These are phyloP conservation scores for Penicillium tannophilum DNA, from an alignment of 495 filamentous ascomycete species.

Conservation along the genomic window DNA sequence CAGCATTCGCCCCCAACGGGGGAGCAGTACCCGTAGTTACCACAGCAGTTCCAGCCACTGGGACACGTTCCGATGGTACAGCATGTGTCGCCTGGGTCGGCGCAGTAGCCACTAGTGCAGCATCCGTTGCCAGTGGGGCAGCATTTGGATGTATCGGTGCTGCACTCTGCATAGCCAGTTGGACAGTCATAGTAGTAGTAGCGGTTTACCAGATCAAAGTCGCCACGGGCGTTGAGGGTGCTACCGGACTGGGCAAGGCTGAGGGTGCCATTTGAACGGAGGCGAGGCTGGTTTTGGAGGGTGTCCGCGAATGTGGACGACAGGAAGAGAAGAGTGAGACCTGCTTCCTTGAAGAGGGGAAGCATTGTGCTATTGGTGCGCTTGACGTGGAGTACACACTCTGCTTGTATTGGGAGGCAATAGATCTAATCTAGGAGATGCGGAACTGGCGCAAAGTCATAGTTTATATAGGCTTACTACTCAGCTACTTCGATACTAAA, in stretches of 20 bases:
- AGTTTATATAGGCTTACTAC: too few relatives aligned
- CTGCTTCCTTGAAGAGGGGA: background rate
- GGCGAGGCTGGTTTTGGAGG: slow-evolving; percentile 6
- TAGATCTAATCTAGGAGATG: too few relatives aligned
- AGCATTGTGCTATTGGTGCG: background rate
- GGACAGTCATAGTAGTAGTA: slow-evolving; percentile 8
- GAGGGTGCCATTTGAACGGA: slow-evolving; percentile 7
- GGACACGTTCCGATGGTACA: slow-evolving; percentile 23
- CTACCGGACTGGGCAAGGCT: background rate
- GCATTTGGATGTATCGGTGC: slow-evolving; percentile 16
- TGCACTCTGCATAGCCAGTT: slow-evolving; percentile 18
- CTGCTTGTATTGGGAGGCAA: too few relatives aligned
- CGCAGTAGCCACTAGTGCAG: slow-evolving; percentile 25
- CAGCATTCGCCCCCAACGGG: slow-evolving; percentile 24
- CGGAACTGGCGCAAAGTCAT: too few relatives aligned
- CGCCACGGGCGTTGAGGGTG: slow-evolving; percentile 4
- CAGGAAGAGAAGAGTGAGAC: background rate
- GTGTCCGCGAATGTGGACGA: background rate
- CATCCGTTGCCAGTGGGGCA: slow-evolving; percentile 15
- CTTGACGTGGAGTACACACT: background rate
- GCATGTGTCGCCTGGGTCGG: slow-evolving; percentile 15
- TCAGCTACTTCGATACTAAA: background rate
- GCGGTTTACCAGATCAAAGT: slow-evolving; percentile 10
- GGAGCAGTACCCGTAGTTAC: slow-evolving; percentile 17
- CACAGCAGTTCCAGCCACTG: slow-evolving; percentile 25